A percentile compares a stretch with the other conserved stretches of the same genome.
These are phyloP conservation scores for Macrotyloma uniflorum DNA, from an alignment of 306 rosid genomes.

Conservation along the genomic window DNA sequence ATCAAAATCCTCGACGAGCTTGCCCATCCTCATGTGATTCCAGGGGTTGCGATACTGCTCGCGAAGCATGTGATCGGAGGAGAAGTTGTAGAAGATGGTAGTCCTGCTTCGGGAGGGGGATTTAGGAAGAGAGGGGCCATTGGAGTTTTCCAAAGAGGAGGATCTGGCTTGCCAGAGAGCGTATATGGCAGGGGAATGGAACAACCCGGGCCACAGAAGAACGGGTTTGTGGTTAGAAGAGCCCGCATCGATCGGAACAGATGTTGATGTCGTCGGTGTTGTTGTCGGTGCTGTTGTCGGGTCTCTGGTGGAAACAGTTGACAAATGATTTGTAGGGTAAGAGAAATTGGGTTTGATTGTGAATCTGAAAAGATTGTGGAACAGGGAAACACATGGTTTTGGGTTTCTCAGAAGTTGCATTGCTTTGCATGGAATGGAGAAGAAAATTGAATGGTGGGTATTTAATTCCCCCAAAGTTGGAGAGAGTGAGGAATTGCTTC, in stretches of 20 bases:
- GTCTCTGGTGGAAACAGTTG: constrained; percentile 11
- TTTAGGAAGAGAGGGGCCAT: constrained; percentile 35
- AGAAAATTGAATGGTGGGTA: background rate
- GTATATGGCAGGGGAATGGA: constrained; percentile 76
- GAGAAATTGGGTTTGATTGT: constrained; percentile 8
- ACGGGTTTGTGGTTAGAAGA: constrained; percentile 72
- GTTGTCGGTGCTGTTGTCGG: background rate
- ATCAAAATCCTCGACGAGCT: constrained; percentile 82
- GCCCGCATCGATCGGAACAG: constrained; percentile 60
- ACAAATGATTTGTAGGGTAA: background rate
- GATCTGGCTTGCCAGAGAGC: constrained; percentile 95
- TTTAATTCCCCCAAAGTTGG: background rate
- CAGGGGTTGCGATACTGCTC: constrained; percentile 90
- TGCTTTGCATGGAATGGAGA: constrained; percentile 23
- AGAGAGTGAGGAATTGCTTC: background rate
- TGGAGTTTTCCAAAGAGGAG: constrained; percentile 43
- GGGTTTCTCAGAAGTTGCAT: constrained; percentile 28
- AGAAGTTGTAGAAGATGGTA: constrained; percentile 62
- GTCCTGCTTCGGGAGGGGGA: constrained; percentile 69
- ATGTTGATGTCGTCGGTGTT: background rate
- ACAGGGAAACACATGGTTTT: background rate
- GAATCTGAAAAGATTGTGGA: constrained; percentile 34
- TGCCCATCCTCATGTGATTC: constrained; percentile 79
- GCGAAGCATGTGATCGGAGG: constrained; percentile 67
- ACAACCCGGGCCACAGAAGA: constrained; percentile 74